Evolutionary conservation across 345 rosid genomes (phyloP), one percentile per base, ranked within the genome.

Genomic region (Jatropha curcas): DNA sequence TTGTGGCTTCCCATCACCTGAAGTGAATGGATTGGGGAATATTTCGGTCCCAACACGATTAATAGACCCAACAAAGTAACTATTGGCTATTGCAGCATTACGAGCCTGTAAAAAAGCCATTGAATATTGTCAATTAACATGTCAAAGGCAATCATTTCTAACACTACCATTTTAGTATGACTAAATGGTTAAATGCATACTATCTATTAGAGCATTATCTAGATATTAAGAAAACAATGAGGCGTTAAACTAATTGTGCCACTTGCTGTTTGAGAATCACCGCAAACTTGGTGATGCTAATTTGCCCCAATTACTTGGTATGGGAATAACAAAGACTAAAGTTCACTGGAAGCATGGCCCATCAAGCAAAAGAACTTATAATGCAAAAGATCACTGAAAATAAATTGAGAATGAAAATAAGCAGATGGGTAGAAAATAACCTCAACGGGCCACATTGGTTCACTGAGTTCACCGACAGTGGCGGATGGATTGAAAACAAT

Each of bases 371-470:
- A 17, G 45, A 48, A 67, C 4, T 2, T 5, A 41, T 31, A 50
- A 59, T 61, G 10, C 20, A 33, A 60, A 45, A 19, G 31, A 28
- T 65, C 60, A 53, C 13, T 12, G 11, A 46, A 19, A 5, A 58
- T 12, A 31, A 52, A 41, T 12, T 31, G 43, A 35, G 46, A 34
- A 46, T 16, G 19, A 53, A 60, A 43, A 4, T 53, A 65, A 31
- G 56, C 46, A 58, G 39, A 31, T 0, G 25, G 4, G 34, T 27
- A 67, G 74, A 24, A 58, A 41, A 30, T 62, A 74, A 94, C 98
- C 97, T 94, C 99, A 58, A 94, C 82, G 24, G 99, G 96, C 99
- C 99, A 94, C 99, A 94, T 92, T 66, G 99, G 99, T 85, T 94
- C 96, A 64, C 98, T 92, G 69, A 94, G 97, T 84, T 82, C 92